phyloP scores from a whole-genome alignment of 2,329 filamentous ascomycete genomes.

The Fusarium beomiforme region DNA sequence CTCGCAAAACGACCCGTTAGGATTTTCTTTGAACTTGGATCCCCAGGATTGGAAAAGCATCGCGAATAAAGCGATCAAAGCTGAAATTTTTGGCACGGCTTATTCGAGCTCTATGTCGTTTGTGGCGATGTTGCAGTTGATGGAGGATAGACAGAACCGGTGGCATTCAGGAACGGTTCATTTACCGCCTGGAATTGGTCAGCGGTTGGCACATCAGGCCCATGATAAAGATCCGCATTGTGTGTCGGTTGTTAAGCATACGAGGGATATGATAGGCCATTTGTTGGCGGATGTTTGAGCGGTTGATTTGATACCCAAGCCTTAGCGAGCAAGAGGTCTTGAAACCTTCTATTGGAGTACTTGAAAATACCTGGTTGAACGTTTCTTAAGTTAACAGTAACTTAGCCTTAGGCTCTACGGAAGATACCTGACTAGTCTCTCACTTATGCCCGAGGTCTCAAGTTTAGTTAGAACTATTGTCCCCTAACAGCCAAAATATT shows the following conservation, averaged over 20 bases:
- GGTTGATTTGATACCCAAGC: conserved; percentile 2
- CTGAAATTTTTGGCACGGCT: conserved; percentile 26
- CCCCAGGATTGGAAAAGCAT: conserved; percentile 33
- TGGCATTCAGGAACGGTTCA: conserved; percentile 38
- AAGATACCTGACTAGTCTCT: too few species aligned
- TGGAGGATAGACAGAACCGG: conserved; percentile 38
- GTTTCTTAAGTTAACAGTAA: too few species aligned
- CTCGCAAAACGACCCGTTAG: neutral
- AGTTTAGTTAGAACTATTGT: too few species aligned
- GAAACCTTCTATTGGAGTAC: too few species aligned
- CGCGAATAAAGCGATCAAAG: conserved; percentile 34
- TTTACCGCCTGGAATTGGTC: conserved; percentile 4
- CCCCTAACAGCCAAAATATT: too few species aligned
- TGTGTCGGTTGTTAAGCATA: conserved; percentile 40
- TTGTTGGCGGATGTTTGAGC: conserved; percentile 19
- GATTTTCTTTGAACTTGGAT: conserved; percentile 24
- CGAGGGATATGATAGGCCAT: conserved; percentile 28
- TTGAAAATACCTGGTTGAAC: too few species aligned
- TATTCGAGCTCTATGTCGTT: conserved; percentile 9
- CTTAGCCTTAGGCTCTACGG: too few species aligned
- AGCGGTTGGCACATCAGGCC: conserved; percentile 9
- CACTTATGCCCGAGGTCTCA: too few species aligned
- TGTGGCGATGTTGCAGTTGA: conserved; percentile 28
- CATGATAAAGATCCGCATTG: conserved; percentile 38
- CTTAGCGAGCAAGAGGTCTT: too few species aligned